Conservation (phyloP, 495 filamentous ascomycete species). For the Aspergillus homomorphus region DNA sequence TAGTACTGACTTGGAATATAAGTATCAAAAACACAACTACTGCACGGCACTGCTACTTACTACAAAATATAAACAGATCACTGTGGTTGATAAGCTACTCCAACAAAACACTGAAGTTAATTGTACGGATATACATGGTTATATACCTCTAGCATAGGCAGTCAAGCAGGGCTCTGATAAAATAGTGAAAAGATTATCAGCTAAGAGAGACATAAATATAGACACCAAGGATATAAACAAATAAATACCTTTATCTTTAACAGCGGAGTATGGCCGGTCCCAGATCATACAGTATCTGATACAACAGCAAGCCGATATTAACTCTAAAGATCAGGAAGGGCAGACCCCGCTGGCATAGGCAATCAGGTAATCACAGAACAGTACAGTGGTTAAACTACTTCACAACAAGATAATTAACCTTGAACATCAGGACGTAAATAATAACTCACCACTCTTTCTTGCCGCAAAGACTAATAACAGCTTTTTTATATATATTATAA, state of each 20-base stretch:
- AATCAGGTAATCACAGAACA: background rate
- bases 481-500: background rate
- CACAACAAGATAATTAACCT: background rate
- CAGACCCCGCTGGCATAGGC: background rate
- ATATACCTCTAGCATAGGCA: background rate
- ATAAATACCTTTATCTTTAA: background rate
- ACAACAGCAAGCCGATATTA: background rate
- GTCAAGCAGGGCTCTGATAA: background rate
- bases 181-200: background rate
- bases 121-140: background rate
- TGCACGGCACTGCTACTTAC: background rate
- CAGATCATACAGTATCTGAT: background rate
- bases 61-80: background rate
- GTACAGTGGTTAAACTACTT: background rate
- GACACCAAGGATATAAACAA: background rate
- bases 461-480: background rate
- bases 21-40: background rate
- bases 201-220: background rate
- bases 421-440: background rate
- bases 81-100: background rate
- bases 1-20: background rate
- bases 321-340: background rate
- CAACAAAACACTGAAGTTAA: background rate
- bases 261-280: background rate
- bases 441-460: background rate